A percentile compares a stretch with the other conserved stretches of the same genome.
phyloP scores from a whole-genome alignment of 2,329 filamentous ascomycete species.

The Calycina herbarum region DNA sequence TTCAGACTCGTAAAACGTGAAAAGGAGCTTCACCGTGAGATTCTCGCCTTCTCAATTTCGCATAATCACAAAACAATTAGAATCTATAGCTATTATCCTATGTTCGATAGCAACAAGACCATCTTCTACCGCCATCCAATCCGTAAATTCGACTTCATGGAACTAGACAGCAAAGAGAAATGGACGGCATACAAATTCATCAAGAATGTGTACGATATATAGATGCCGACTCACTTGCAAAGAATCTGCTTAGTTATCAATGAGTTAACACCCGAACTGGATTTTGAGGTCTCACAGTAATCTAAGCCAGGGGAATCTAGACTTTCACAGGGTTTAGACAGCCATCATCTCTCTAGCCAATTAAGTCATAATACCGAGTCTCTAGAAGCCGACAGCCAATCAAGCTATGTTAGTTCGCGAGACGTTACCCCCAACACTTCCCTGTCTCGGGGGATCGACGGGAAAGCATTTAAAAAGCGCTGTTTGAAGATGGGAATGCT shows the following conservation, averaged over 20 bases:
- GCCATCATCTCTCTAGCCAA: constrained; percentile 19
- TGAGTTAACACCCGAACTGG: constrained; percentile 32
- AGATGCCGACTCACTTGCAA: too few relatives aligned
- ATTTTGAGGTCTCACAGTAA: constrained; percentile 25
- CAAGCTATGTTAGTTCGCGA: constrained; percentile 4
- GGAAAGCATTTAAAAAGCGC: constrained; percentile 14
- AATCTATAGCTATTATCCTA: constrained; percentile 39
- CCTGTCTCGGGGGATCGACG: constrained; percentile 11
- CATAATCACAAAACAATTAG: constrained; percentile 26
- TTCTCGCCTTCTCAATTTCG: constrained; percentile 35
- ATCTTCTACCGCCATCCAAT: background rate
- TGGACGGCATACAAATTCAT: constrained; percentile 29
- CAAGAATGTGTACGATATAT: constrained; percentile 10
- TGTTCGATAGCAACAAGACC: constrained; percentile 17
- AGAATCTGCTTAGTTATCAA: constrained; percentile 11
- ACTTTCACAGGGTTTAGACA: constrained; percentile 22
- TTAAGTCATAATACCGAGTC: constrained; percentile 13
- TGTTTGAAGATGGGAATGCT: too few relatives aligned
- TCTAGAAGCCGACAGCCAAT: constrained; percentile 3
- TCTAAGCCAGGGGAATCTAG: constrained; percentile 18
- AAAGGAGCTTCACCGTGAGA: constrained; percentile 36
- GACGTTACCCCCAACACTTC: constrained; percentile 15
- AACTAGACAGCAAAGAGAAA: constrained; percentile 33
- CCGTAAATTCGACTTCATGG: background rate
- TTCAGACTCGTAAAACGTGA: constrained; percentile 14